Evolutionary conservation across 192 early-diverging fungal genomes (phyloP).

Genomic region (Backusella westeae): DNA sequence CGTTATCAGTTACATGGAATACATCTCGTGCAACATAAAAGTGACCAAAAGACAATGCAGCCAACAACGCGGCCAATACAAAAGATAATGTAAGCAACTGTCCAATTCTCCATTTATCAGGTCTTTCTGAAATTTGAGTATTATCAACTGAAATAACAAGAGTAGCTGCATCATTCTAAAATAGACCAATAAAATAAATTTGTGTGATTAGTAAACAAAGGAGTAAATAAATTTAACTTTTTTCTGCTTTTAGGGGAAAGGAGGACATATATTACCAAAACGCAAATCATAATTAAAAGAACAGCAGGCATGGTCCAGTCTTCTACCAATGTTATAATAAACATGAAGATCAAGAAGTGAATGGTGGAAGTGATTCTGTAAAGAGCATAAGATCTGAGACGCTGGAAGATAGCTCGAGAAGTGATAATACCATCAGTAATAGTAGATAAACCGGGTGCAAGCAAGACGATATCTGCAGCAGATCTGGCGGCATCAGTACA

Average conservation of each 20-base stretch:
- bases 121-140: constrained; percentile 81
- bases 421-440: constrained; percentile 91
- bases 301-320: constrained; percentile 80
- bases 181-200: background rate
- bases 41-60: constrained; percentile 76
- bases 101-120: constrained; percentile 95
- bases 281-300: constrained; percentile 84
- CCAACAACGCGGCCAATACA: constrained; percentile 73
- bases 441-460: constrained; percentile 85
- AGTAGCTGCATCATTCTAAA: constrained; percentile 80
- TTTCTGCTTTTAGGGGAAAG: background rate
- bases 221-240: constrained; percentile 1
- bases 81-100: constrained; percentile 84
- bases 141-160: constrained; percentile 94
- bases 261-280: constrained; percentile 48
- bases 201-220: background rate
- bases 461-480: constrained; percentile 94
- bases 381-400: constrained; percentile 90
- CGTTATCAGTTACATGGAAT: constrained; percentile 52
- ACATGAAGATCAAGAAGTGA: constrained; percentile 96
- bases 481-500: constrained; percentile 95
- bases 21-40: constrained; percentile 78
- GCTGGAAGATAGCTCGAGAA: constrained; percentile 92
- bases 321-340: constrained; percentile 78
- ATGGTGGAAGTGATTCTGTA: constrained; percentile 97